Conservation (phyloP, 257 asterid genomes). For the Solanum etuberosum region DNA sequence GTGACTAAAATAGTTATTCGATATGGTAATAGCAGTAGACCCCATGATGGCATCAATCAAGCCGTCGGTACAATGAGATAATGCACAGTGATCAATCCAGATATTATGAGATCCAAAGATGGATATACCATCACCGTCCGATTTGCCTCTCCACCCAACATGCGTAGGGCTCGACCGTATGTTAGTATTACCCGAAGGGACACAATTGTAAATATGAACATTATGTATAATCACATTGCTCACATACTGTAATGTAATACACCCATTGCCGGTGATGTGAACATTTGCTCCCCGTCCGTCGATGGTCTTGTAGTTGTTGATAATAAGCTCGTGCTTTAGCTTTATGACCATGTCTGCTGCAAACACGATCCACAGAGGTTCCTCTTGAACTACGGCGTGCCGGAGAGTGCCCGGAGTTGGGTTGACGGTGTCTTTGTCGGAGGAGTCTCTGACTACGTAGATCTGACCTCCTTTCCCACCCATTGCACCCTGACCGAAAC, state of each 20-base stretch:
- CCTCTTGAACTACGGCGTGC: conserved; percentile 12
- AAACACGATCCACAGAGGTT: conserved; percentile 14
- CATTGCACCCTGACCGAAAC: conserved; percentile 12
- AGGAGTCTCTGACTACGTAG: conserved; percentile 13
- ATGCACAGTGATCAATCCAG: conserved; percentile 13
- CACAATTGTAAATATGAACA: conserved; percentile 11
- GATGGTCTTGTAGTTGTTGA: conserved; percentile 7
- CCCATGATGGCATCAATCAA: conserved; percentile 11
- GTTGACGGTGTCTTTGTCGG: conserved; percentile 10
- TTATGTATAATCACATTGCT: conserved; percentile 13
- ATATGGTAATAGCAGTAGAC: conserved; percentile 13
- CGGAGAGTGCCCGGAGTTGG: conserved; percentile 21
- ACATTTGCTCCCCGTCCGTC: conserved; percentile 16
- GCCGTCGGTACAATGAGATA: conserved; percentile 13
- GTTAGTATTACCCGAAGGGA: conserved; percentile 6
- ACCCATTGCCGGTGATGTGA: conserved; percentile 7
- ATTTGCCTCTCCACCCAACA: conserved; percentile 7
- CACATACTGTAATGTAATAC: conserved; percentile 9
- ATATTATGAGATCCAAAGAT: conserved; percentile 3
- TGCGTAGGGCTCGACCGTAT: conserved; percentile 9
- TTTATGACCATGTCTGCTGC: background rate
- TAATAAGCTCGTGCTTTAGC: conserved; percentile 5
- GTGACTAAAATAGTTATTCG: conserved; percentile 8
- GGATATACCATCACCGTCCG: conserved; percentile 18
- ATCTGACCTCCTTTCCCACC: conserved; percentile 12